A percentile compares a stretch with the other conserved stretches of the same genome.
Conservation (phyloP, 2,329 filamentous ascomycete species). For the Nothophaeocryptopus gaeumannii region DNA sequence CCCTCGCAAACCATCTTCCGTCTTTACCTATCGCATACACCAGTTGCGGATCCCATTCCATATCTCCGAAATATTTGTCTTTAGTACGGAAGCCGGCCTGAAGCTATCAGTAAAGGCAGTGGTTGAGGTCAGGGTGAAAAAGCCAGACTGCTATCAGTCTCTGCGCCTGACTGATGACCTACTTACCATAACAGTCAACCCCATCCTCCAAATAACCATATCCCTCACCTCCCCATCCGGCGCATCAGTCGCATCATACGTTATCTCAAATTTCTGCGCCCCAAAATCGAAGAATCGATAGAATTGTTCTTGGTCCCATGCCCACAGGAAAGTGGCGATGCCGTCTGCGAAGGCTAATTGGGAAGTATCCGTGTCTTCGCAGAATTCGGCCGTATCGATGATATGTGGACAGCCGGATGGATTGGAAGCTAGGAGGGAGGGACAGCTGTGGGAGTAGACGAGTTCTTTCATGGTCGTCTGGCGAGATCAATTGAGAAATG, state of each 20-base stretch:
- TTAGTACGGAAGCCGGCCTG: too few relatives aligned
- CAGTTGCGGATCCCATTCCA: too few relatives aligned
- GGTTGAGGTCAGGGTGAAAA: too few relatives aligned
- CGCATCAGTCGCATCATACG: not conserved
- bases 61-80: too few relatives aligned
- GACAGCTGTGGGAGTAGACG: too few relatives aligned
- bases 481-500: too few relatives aligned
- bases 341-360: not conserved
- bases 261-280: not conserved
- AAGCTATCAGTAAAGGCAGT: too few relatives aligned
- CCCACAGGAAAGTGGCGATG: constrained; percentile 6
- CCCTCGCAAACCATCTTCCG: too few relatives aligned
- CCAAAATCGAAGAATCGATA: constrained; percentile 4
- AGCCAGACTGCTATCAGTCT: too few relatives aligned
- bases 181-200: constrained; percentile 2
- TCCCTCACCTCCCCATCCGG: constrained; percentile 6
- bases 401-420: constrained; percentile 5
- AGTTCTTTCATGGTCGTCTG: too few relatives aligned
- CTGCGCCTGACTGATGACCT: too few relatives aligned
- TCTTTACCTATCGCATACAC: too few relatives aligned
- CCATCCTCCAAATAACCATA: constrained; percentile 3
- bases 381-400: not conserved
- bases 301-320: constrained; percentile 4
- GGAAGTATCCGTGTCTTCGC: not conserved
- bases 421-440: not conserved